Conservation (phyloP, 176 grass and related monocot genomes). For the Oryza officinalis region DNA sequence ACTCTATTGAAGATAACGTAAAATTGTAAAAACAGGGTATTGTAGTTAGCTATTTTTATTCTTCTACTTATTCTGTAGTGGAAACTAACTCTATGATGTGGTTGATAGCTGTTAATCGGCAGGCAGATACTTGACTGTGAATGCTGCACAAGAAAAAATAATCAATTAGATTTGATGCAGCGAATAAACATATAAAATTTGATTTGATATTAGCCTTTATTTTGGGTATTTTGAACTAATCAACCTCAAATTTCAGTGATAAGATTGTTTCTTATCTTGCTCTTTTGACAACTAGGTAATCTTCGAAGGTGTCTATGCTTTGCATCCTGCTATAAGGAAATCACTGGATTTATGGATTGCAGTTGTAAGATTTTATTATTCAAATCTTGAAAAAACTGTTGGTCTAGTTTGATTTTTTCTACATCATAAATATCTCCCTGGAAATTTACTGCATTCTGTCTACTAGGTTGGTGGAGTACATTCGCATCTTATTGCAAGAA, state of each 20-base stretch:
- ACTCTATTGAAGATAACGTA: not conserved
- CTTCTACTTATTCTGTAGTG: not conserved
- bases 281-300: conserved; percentile 69
- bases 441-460: conserved; percentile 38
- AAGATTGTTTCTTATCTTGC: conserved; percentile 23
- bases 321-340: conserved; percentile 94
- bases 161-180: not conserved
- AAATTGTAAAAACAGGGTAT: not conserved
- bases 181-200: not conserved
- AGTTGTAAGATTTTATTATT: conserved; percentile 74
- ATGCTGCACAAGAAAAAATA: not conserved
- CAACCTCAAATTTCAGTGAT: not conserved
- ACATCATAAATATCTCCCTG: conserved; percentile 26
- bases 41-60: not conserved
- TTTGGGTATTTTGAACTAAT: not conserved
- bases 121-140: not conserved
- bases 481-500: conserved; percentile 95
- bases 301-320: conserved; percentile 96
- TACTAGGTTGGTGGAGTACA: conserved; percentile 94
- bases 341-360: conserved; percentile 97
- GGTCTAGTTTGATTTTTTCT: conserved; percentile 13
- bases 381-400: conserved; percentile 33
- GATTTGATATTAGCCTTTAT: not conserved
- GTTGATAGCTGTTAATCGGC: not conserved
- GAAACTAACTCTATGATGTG: not conserved